A percentile compares a stretch with the other conserved stretches of the same genome.
Conservation (phyloP, 257 asterid genomes). For the Sherardia arvensis region DNA sequence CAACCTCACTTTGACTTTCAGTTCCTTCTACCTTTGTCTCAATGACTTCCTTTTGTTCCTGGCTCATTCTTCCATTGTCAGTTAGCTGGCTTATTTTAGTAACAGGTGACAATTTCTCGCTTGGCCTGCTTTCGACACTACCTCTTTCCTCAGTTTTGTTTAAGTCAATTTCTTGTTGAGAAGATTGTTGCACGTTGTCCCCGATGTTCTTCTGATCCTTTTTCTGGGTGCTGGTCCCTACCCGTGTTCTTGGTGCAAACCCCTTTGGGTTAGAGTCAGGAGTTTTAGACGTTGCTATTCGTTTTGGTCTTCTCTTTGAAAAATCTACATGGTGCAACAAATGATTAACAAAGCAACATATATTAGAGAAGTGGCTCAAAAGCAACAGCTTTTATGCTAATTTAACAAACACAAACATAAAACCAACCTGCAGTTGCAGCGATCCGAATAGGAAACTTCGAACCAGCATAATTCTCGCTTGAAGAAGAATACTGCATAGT, state of each 20-base stretch:
- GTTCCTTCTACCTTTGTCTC: slow-evolving; percentile 19
- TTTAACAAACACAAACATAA: slow-evolving; percentile 29
- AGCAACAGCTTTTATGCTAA: slow-evolving; percentile 5
- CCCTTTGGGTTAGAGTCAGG: slow-evolving; percentile 56
- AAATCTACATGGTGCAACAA: slow-evolving; percentile 41
- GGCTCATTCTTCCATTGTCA: slow-evolving; percentile 35
- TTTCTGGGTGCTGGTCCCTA: slow-evolving; percentile 49
- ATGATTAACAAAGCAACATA: neutral
- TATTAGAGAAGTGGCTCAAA: neutral
- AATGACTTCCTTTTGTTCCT: slow-evolving; percentile 15
- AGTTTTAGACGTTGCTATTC: slow-evolving; percentile 38
- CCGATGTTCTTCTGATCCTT: slow-evolving; percentile 47
- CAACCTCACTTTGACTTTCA: slow-evolving; percentile 8
- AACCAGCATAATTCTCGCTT: slow-evolving; percentile 28
- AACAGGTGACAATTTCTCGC: slow-evolving; percentile 16
- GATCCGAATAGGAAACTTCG: slow-evolving; percentile 29
- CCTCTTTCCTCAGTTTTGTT: slow-evolving; percentile 26
- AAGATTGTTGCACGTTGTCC: slow-evolving; percentile 25
- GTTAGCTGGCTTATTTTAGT: slow-evolving; percentile 22
- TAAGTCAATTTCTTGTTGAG: slow-evolving; percentile 27
- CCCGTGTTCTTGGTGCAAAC: slow-evolving; percentile 53
- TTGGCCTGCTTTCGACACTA: slow-evolving; percentile 26
- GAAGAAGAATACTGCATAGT: slow-evolving; percentile 47
- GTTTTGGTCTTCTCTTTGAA: slow-evolving; percentile 58
- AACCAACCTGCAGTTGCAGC: slow-evolving; percentile 76